A percentile compares a stretch with the other conserved stretches of the same genome.
These are phyloP conservation scores for Cutaneotrichosporon sp. DNA, from an alignment of 1,284 basidiomycete genomes.

Conservation along the genomic window DNA sequence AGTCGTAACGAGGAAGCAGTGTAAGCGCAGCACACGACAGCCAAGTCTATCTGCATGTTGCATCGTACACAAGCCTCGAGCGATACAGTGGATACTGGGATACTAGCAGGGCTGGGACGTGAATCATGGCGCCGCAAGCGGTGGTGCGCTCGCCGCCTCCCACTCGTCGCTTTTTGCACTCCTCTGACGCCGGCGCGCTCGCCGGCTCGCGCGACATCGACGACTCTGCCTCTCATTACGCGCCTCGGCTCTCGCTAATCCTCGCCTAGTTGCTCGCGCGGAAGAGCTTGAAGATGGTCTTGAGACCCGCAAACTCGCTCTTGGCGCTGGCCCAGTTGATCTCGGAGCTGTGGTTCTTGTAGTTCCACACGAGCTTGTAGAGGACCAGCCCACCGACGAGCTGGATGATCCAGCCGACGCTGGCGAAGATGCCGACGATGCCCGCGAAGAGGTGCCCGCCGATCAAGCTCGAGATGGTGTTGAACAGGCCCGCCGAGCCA, in stretches of 20 bases:
- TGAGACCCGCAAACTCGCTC: conserved; percentile 25
- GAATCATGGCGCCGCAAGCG: not conserved
- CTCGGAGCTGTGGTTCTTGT: conserved; percentile 52
- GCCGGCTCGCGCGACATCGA: not conserved
- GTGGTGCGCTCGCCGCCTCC: not conserved
- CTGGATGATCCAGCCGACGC: conserved; percentile 84
- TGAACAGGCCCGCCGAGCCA: conserved; percentile 92
- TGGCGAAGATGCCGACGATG: conserved; percentile 75
- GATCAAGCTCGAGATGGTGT: conserved; percentile 77
- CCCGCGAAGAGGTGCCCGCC: conserved; percentile 65
- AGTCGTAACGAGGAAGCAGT: too few relatives aligned
- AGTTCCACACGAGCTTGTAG: conserved; percentile 54
- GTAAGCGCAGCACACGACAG: too few relatives aligned
- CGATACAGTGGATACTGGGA: conserved; percentile 4
- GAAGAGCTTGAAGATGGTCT: conserved; percentile 25
- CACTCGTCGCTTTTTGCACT: not conserved
- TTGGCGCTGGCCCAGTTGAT: conserved; percentile 40
- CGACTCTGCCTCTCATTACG: too few relatives aligned
- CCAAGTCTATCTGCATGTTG: conserved; percentile 4
- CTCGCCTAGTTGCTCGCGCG: conserved; percentile 7
- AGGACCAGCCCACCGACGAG: conserved; percentile 54
- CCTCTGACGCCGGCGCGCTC: not conserved
- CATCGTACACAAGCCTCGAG: conserved; percentile 1
- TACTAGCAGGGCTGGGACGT: not conserved
- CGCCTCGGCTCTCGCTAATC: too few relatives aligned